Evolutionary conservation across 345 rosid genomes (phyloP).

Genomic region (Streptanthus diversifolius): DNA sequence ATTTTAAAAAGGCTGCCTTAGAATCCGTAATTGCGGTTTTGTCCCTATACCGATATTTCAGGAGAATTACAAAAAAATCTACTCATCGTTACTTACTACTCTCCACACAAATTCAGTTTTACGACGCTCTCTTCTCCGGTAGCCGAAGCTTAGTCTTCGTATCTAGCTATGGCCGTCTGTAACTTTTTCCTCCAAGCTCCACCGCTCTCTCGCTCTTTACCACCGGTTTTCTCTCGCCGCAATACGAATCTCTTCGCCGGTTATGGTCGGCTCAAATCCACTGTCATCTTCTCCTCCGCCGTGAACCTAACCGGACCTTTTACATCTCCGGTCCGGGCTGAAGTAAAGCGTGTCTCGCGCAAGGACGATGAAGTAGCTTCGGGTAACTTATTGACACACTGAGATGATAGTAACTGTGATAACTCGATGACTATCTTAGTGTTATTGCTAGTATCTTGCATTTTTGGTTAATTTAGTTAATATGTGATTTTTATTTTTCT

Average conservation of each 20-base stretch:
- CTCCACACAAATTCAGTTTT: conserved; percentile 19
- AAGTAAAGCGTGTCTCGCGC: conserved; percentile 46
- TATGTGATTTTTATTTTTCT: background rate
- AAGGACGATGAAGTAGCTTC: conserved; percentile 45
- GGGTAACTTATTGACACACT: conserved; percentile 35
- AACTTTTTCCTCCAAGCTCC: conserved; percentile 38
- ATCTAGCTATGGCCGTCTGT: conserved; percentile 44
- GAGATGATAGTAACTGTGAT: background rate
- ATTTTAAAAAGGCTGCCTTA: too few species aligned
- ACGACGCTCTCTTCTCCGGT: background rate
- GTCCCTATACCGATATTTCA: background rate
- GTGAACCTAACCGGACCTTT: conserved; percentile 29
- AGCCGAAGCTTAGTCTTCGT: background rate
- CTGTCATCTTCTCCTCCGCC: conserved; percentile 31
- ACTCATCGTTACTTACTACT: background rate
- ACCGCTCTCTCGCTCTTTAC: conserved; percentile 32
- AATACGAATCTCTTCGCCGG: conserved; percentile 11
- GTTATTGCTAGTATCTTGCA: background rate
- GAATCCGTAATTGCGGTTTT: background rate
- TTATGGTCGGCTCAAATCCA: conserved; percentile 17
- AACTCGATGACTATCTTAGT: background rate
- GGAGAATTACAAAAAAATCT: background rate
- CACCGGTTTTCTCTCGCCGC: conserved; percentile 34
- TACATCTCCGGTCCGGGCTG: conserved; percentile 32
- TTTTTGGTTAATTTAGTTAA: background rate